phyloP scores from a whole-genome alignment of 2,329 filamentous ascomycete genomes.

The Fusarium pininemorale region DNA sequence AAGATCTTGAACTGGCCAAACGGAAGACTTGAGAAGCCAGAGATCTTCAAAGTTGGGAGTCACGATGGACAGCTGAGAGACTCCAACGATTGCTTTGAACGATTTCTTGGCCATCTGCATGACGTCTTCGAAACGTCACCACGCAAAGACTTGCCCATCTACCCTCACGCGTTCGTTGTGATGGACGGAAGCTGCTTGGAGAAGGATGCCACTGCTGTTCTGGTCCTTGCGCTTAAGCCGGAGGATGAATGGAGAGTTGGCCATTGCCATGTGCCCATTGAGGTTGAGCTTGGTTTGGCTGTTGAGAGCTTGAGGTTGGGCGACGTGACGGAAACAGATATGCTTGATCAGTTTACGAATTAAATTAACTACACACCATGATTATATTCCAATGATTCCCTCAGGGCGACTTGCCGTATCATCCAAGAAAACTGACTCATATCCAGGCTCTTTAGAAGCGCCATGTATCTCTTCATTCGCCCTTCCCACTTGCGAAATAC shows the following conservation, averaged over 20 bases:
- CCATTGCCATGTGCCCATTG: neutral
- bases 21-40: neutral
- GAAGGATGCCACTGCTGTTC: accelerated
- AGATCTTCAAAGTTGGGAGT: neutral
- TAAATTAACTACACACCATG: neutral
- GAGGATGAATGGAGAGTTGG: neutral
- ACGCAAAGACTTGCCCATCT: neutral
- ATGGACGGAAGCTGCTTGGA: neutral
- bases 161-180: neutral
- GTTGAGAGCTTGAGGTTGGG: neutral
- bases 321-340: neutral
- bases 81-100: accelerated
- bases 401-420: accelerated
- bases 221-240: neutral
- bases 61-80: accelerated
- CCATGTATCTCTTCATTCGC: neutral
- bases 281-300: neutral
- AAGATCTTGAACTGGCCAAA: neutral
- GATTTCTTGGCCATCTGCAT: neutral
- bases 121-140: neutral
- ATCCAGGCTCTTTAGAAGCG: neutral
- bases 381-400: no score
- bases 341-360: neutral
- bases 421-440: no score
- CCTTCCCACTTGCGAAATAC: neutral